Base-by-base conservation (phyloP, 305 asterid genomes). In the Fraxinus xanthoxyloides region DNA sequence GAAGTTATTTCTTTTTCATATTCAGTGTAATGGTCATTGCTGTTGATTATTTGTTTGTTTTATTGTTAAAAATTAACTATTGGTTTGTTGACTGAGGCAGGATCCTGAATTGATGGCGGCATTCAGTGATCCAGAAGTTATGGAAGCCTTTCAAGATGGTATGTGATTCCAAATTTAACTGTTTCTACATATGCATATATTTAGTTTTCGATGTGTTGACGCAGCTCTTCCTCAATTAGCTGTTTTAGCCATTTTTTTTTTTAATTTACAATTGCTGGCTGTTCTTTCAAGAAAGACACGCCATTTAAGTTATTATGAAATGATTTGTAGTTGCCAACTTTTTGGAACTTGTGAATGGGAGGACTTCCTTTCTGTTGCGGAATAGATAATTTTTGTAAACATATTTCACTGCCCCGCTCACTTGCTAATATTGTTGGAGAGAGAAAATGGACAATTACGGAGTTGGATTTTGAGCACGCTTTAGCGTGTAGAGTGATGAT, bases 91-190 rank as follows among this genome's bases (percentile, higher is more conserved):
- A 79, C 59, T 85, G 82, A 77, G 56, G 81, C 92, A 95, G 97
- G 99, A 95, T 85, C 99, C 99, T 77, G 99, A 95, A 77, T 81
- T 95, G 89, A 93, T 94, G 98, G 92, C 93, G 17, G 97, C 98
- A 30, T 95, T 95, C 89, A 90, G 89, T 84, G 99, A 95, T 89
- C 98, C 97, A 28, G 97, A 95, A 82, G 92, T 95, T 72, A 92
- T 95, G 98, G 96, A 93, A 81, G 98, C 98, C 84, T 94, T 95
- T 48, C 98, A 93, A 92, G 99, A 95, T 90, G 98, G 99, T 95
- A 92, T 0, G 1, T 70, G 8, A 54, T 78, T 78, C 75, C 72
- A 67, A 72, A 76, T 74, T 80, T 35, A 82, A 26, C 46, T 56
- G 15, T 63, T 21, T 81, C 63, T 78, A 24, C 75, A 6, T 56